Evolutionary conservation across 768 basidiomycete genomes (phyloP).

Genomic region (Collybia sordida): DNA sequence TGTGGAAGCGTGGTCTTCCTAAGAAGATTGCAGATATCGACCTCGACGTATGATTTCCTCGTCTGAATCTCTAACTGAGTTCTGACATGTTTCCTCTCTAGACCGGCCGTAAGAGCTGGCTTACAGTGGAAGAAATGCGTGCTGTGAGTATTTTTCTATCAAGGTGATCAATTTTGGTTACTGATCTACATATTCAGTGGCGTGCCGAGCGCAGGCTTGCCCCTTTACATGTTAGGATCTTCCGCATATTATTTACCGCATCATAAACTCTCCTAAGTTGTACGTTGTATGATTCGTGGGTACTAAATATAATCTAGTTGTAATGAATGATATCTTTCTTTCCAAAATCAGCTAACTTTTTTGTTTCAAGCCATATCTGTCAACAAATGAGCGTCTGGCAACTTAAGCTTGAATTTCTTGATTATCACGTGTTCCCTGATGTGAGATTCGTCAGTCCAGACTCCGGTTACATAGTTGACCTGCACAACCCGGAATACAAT

Average conservation of each 20-base stretch:
- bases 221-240: constrained; percentile 33
- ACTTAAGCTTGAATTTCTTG: background rate
- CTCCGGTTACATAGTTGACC: too few relatives aligned
- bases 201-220: constrained; percentile 37
- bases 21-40: constrained; percentile 36
- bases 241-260: constrained; percentile 31
- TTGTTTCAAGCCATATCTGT: too few relatives aligned
- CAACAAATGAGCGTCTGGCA: too few relatives aligned
- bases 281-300: too few relatives aligned
- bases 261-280: too few relatives aligned
- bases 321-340: too few relatives aligned
- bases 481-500: background rate
- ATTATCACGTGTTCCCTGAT: background rate
- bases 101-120: constrained; percentile 46
- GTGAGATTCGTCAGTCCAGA: background rate
- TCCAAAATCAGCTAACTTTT: background rate
- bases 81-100: constrained; percentile 5
- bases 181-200: constrained; percentile 19
- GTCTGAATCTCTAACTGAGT: background rate
- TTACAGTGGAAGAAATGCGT: constrained; percentile 44
- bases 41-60: constrained; percentile 29
- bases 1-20: constrained; percentile 40
- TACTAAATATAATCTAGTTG: too few relatives aligned
- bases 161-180: background rate
- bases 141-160: constrained; percentile 19